These are phyloP conservation scores for Phyllostachys edulis DNA, from an alignment of 176 grass and related monocot species.

Conservation along the genomic window DNA sequence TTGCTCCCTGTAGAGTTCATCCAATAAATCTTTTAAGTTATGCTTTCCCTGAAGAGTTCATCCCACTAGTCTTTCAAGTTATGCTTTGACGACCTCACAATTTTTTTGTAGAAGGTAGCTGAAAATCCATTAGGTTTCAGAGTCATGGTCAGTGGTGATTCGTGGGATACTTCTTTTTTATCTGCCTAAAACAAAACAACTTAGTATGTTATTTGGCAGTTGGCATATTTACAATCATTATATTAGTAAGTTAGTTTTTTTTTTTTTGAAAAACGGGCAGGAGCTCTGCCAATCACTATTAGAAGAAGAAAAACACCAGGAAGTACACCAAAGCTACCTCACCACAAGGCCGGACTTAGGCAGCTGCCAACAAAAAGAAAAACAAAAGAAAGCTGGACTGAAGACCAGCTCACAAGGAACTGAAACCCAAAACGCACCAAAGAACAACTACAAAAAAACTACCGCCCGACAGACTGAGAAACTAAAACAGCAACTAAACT, in stretches of 20 bases:
- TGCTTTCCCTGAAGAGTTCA: not conserved
- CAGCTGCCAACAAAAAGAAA: no score
- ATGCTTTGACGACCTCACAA: slow-evolving; percentile 3
- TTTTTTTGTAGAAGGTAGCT: not conserved
- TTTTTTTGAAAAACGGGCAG: no score
- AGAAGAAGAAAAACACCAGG: no score
- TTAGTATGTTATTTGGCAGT: not conserved
- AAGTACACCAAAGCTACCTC: no score
- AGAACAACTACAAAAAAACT: no score
- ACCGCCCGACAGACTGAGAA: no score
- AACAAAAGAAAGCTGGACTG: no score
- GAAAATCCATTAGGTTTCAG: not conserved
- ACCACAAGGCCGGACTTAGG: no score
- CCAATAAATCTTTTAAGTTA: not conserved
- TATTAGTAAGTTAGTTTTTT: not conserved
- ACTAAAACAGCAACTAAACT: no score
- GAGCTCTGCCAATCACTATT: no score
- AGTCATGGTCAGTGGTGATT: not conserved
- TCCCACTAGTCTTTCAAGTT: not conserved
- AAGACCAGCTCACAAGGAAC: no score
- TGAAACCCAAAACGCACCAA: no score
- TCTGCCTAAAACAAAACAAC: not conserved
- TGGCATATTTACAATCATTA: not conserved
- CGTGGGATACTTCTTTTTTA: not conserved
- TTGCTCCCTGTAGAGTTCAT: not conserved